Base-by-base conservation (phyloP, 2,329 filamentous ascomycete genomes). In the Calonectria hongkongensis region DNA sequence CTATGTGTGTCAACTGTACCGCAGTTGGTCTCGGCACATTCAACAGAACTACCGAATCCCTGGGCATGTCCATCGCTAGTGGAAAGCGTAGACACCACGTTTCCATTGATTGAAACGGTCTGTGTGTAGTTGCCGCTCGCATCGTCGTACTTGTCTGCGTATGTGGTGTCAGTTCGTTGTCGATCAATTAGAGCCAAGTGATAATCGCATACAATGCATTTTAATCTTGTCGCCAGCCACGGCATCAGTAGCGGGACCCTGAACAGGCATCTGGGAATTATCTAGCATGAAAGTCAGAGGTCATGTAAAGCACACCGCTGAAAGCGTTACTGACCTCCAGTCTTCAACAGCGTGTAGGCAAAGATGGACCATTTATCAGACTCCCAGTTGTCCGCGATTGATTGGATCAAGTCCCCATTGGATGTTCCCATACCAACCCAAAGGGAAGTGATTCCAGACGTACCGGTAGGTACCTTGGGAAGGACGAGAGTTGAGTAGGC, bases 1-100 rank as follows among this genome's bases (percentile, higher is more conserved):
- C 76, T 66, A 27, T 78, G 76, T 36, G 76, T 76, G 45, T 67
- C 68, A 15, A 81, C 67, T 4, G 74, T 79, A 75, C 94, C 94
- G 88, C 94, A 96, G 87, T 94, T 93, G 84, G 96, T 93, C 82
- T 92, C 92, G 67, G 92, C 94, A 82, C 91, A 91, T 81, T 94
- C 90, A 27, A 87, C 83, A 1, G 85, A 82, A 48, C 82, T 85
- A 2, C 85, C 86, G 81, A 84, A 87, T 74, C 86, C 85, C 79
- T 83, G 75, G 4, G 85, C 85, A 9, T 85, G 75, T 33, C 83
- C 85, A 69, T 84, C 83, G 66, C 81, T 84, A 60, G 87, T 88
- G 2, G 86, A 87, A 4, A 88, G 82, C 0, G 82, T 86, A 0
- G 85, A 85, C 33, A 88, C 83, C 1, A 70, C 48, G 21, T 76